Evolutionary conservation across 2,329 filamentous ascomycete genomes (phyloP).

Genomic region (Parastagonospora avenae): DNA sequence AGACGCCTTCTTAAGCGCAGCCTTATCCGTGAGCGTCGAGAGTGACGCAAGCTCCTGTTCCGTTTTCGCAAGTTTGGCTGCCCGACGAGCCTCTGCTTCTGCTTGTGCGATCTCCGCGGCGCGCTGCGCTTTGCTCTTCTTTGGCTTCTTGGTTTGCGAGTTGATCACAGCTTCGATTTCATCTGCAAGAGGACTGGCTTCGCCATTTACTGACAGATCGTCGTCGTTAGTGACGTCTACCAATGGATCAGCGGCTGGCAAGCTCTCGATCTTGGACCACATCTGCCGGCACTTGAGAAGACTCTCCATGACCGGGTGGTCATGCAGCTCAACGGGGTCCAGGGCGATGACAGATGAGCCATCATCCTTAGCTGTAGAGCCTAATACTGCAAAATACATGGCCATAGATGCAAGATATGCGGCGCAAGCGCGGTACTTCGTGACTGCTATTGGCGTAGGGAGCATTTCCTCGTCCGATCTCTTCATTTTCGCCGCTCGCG

Average conservation of each 20-base stretch:
- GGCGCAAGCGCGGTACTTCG: slow-evolving; percentile 80
- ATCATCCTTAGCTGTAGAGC: slow-evolving; percentile 70
- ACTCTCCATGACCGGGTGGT: slow-evolving; percentile 89
- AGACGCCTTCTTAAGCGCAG: slow-evolving; percentile 54
- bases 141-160: slow-evolving; percentile 45
- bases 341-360: slow-evolving; percentile 62
- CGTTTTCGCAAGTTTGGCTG: slow-evolving; percentile 59
- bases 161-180: slow-evolving; percentile 40
- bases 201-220: slow-evolving; percentile 43
- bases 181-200: slow-evolving; percentile 37
- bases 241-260: slow-evolving; percentile 60
- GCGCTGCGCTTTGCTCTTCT: slow-evolving; percentile 56
- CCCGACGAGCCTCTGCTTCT: slow-evolving; percentile 59
- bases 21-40: slow-evolving; percentile 62
- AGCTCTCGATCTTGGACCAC: slow-evolving; percentile 75
- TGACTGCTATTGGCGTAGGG: slow-evolving; percentile 44
- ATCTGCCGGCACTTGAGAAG: slow-evolving; percentile 78
- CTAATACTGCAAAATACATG: slow-evolving; percentile 95
- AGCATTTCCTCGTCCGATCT: slow-evolving; percentile 11
- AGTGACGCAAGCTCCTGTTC: slow-evolving; percentile 78
- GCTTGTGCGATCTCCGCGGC: slow-evolving; percentile 60
- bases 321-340: slow-evolving; percentile 77
- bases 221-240: slow-evolving; percentile 38
- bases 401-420: slow-evolving; percentile 86
- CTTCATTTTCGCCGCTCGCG: slow-evolving; percentile 29